Percentiles rank a stretch among this genome's conserved stretches.
Evolutionary conservation across 306 rosid genomes (phyloP).

Genomic region (Urtica urens): DNA sequence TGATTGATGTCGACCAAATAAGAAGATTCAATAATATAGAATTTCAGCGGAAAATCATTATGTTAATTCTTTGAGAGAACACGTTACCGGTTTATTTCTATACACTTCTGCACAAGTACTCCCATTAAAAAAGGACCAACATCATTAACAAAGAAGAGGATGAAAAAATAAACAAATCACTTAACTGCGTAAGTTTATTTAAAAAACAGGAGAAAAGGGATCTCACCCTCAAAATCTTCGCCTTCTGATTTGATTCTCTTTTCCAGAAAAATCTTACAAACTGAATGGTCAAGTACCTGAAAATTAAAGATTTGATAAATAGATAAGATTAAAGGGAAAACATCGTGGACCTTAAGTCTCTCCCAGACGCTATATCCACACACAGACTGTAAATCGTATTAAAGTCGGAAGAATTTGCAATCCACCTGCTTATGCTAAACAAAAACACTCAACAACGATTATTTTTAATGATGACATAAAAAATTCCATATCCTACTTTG

Average conservation of each 20-base stretch:
- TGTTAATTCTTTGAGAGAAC: too few species aligned
- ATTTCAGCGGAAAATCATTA: background rate
- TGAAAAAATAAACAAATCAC: background rate
- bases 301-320: conserved; percentile 5
- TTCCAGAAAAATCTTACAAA: conserved; percentile 99
- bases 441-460: too few species aligned
- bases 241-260: conserved; percentile 97
- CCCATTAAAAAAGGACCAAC: background rate
- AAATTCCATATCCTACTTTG: conserved; percentile 48
- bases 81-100: too few species aligned
- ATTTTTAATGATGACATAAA: too few species aligned
- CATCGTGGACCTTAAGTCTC: background rate
- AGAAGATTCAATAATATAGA: background rate
- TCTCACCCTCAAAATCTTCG: conserved; percentile 91
- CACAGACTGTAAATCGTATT: conserved; percentile 2
- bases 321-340: background rate
- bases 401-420: background rate
- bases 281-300: conserved; percentile 89
- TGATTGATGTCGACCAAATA: background rate
- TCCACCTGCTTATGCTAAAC: background rate
- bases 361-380: background rate
- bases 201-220: conserved; percentile 7
- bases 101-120: too few species aligned
- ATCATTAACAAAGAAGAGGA: background rate
- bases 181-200: background rate